These are phyloP conservation scores for Oidium heveae DNA, from an alignment of 2,329 filamentous ascomycete genomes.

Conservation along the genomic window DNA sequence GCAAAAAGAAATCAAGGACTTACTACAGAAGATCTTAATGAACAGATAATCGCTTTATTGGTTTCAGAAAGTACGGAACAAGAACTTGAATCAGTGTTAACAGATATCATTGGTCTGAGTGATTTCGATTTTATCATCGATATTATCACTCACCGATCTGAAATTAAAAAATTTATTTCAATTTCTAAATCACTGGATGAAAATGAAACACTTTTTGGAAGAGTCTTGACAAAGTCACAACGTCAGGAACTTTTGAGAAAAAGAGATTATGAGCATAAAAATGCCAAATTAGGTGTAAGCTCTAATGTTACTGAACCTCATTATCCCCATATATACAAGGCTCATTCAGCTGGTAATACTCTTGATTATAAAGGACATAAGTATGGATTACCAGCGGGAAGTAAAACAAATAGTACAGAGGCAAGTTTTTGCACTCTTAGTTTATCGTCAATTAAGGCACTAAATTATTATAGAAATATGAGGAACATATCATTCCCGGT, in stretches of 20 bases:
- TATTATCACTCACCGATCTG: constrained; percentile 50
- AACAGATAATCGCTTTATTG: constrained; percentile 54
- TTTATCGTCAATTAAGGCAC: neutral
- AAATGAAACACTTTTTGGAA: constrained; percentile 20
- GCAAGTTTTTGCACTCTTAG: constrained; percentile 5
- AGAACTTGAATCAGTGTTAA: constrained; percentile 72
- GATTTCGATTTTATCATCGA: constrained; percentile 85
- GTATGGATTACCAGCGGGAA: constrained; percentile 60
- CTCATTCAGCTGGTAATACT: constrained; percentile 63
- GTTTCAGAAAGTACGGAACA: constrained; percentile 45
- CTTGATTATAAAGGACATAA: constrained; percentile 56
- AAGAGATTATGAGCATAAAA: constrained; percentile 66
- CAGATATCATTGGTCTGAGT: constrained; percentile 77
- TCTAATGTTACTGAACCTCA: constrained; percentile 43
- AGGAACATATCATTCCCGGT: constrained; percentile 73
- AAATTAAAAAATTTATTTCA: constrained; percentile 24
- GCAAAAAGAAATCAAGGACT: constrained; percentile 39
- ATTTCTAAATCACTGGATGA: constrained; percentile 13
- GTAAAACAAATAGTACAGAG: constrained; percentile 37
- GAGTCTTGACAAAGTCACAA: constrained; percentile 49
- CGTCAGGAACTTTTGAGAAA: constrained; percentile 53
- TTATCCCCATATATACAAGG: constrained; percentile 85
- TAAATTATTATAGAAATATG: constrained; percentile 39
- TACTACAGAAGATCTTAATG: constrained; percentile 41
- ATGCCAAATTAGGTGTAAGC: constrained; percentile 41